Conservation (phyloP, 179 eudicot species). For the Spinacia oleracea region DNA sequence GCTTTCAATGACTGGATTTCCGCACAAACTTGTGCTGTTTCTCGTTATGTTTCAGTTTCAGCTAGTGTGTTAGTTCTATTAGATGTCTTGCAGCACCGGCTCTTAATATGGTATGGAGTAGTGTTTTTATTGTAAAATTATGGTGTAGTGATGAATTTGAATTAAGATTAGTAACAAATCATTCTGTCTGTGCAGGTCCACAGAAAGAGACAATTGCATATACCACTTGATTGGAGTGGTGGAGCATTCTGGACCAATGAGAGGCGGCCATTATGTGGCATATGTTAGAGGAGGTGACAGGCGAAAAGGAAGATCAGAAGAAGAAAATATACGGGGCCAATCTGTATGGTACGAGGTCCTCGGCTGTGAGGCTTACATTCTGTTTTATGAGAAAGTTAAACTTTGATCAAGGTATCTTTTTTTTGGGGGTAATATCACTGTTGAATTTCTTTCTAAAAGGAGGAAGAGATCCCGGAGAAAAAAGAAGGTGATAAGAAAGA, state of each 20-base stretch:
- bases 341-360: constrained; percentile 80
- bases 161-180: background rate
- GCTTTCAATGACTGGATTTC: too few species aligned
- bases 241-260: constrained; percentile 81
- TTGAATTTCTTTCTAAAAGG: background rate
- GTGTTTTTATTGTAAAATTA: background rate
- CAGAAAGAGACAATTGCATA: constrained; percentile 36
- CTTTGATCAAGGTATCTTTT: constrained; percentile 40
- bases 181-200: constrained; percentile 60
- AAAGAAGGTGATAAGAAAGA: background rate
- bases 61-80: background rate
- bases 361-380: constrained; percentile 71
- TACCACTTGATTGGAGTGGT: constrained; percentile 79
- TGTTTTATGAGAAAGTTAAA: constrained; percentile 58
- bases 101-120: too few species aligned
- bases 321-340: constrained; percentile 31
- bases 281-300: constrained; percentile 54
- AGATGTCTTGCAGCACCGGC: too few species aligned
- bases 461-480: background rate
- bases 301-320: constrained; percentile 27
- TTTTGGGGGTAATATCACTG: constrained; percentile 7
- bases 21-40: too few species aligned
- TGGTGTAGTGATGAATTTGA: background rate
- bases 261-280: constrained; percentile 88
- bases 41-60: background rate